Conservation (phyloP, 345 rosid species). For the Salix exigua region DNA sequence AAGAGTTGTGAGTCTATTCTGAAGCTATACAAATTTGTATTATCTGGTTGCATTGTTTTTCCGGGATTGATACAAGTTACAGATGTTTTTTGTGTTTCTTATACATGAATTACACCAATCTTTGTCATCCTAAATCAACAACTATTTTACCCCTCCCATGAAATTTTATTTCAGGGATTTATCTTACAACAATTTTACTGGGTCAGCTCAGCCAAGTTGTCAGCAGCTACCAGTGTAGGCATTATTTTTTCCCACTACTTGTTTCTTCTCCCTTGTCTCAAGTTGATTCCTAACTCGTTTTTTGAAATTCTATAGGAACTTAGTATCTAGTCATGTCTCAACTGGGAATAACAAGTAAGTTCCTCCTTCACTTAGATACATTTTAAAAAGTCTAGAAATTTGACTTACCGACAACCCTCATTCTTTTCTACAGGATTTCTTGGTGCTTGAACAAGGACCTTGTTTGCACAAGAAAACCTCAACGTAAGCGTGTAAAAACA, state of each 20-base stretch:
- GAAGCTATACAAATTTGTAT: neutral
- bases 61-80: neutral
- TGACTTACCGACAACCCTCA: neutral
- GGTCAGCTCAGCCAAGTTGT: conserved; percentile 40
- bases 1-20: conserved; percentile 40
- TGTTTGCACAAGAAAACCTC: conserved; percentile 41
- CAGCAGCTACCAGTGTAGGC: conserved; percentile 43
- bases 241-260: neutral
- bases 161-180: conserved; percentile 58
- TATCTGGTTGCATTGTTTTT: neutral
- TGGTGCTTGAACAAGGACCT: conserved; percentile 71
- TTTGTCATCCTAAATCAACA: neutral
- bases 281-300: conserved; percentile 10
- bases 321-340: conserved; percentile 52
- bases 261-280: neutral
- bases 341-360: conserved; percentile 54
- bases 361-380: neutral
- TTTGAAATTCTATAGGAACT: conserved; percentile 44
- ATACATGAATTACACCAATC: neutral
- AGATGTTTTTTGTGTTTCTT: neutral
- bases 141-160: neutral
- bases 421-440: conserved; percentile 3
- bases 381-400: neutral
- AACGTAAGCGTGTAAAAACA: conserved; percentile 38
- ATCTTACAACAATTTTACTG: conserved; percentile 80